A percentile compares a stretch with the other conserved stretches of the same genome.
Conservation (phyloP, 2,329 filamentous ascomycete species). For the Helotiales sp. region DNA sequence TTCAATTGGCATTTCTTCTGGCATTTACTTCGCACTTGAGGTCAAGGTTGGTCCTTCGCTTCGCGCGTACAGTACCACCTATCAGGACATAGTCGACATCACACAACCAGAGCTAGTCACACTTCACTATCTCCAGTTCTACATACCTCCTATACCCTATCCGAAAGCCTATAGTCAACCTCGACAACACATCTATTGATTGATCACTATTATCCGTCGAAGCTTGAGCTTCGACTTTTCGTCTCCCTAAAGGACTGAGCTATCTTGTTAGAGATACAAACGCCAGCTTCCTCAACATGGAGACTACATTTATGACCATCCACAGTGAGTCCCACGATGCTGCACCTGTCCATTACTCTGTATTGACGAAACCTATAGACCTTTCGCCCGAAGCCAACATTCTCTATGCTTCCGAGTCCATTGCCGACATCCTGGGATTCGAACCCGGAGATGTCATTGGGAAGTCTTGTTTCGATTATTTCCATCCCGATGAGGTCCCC, state of each 20-base stretch:
- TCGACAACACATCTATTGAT: neutral
- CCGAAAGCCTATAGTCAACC: neutral
- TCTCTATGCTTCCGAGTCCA: slow-evolving; percentile 80
- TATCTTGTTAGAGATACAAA: slow-evolving; percentile 38
- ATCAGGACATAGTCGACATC: slow-evolving; percentile 4
- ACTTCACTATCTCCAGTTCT: slow-evolving; percentile 3
- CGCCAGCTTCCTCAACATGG: slow-evolving; percentile 54
- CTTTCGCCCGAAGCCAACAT: slow-evolving; percentile 74
- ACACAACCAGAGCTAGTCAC: slow-evolving; percentile 17
- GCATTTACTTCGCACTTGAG: slow-evolving; percentile 10
- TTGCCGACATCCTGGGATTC: slow-evolving; percentile 81
- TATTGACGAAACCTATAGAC: slow-evolving; percentile 49
- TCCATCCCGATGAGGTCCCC: slow-evolving; percentile 78
- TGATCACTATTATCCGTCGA: neutral
- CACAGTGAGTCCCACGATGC: slow-evolving; percentile 61
- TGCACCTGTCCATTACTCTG: slow-evolving; percentile 6
- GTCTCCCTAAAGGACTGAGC: slow-evolving; percentile 32
- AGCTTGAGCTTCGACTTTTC: neutral
- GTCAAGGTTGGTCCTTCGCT: slow-evolving; percentile 12
- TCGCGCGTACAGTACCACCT: slow-evolving; percentile 7
- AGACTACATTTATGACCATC: slow-evolving; percentile 89
- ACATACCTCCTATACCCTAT: slow-evolving; percentile 1
- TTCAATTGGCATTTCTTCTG: neutral
- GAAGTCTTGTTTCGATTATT: slow-evolving; percentile 81
- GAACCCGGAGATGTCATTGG: slow-evolving; percentile 73